Evolutionary conservation across 2,329 filamentous ascomycete genomes (phyloP).

Genomic region (Lachnellula suecica): DNA sequence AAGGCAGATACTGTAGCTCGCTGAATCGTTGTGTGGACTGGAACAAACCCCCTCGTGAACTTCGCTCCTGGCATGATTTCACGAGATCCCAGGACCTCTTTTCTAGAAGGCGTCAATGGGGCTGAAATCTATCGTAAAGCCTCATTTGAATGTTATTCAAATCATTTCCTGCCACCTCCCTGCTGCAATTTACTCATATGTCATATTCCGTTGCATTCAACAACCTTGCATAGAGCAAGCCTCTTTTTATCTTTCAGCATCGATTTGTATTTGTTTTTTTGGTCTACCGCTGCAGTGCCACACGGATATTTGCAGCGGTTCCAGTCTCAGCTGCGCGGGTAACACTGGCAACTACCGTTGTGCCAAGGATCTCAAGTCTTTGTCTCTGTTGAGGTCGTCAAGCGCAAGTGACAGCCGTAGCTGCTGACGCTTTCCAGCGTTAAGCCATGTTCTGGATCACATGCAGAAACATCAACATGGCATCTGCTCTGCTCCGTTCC

Average conservation of each 20-base stretch:
- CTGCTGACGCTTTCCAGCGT: background rate
- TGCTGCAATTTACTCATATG: conserved; percentile 1
- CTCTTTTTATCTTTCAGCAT: too few relatives aligned
- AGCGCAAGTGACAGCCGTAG: background rate
- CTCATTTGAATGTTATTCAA: background rate
- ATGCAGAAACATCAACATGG: background rate
- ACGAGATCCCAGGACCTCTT: background rate
- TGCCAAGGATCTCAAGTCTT: background rate
- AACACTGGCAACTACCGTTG: background rate
- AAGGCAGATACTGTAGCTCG: background rate
- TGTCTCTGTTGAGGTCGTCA: background rate
- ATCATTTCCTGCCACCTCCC: background rate
- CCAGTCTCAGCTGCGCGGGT: conserved; percentile 5
- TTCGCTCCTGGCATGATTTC: background rate
- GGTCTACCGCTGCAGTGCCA: conserved; percentile 10
- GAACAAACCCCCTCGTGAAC: background rate
- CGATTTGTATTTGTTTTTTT: conserved; percentile 2
- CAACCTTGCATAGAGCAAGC: too few relatives aligned
- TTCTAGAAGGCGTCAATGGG: background rate
- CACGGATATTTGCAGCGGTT: conserved; percentile 9
- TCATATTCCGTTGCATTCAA: background rate
- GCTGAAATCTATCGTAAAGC: background rate
- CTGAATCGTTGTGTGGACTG: background rate
- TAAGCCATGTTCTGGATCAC: background rate
- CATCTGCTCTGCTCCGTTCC: background rate